A percentile compares a stretch with the other conserved stretches of the same genome.
These are phyloP conservation scores for Vicia villosa DNA, from an alignment of 306 rosid species.

Conservation along the genomic window DNA sequence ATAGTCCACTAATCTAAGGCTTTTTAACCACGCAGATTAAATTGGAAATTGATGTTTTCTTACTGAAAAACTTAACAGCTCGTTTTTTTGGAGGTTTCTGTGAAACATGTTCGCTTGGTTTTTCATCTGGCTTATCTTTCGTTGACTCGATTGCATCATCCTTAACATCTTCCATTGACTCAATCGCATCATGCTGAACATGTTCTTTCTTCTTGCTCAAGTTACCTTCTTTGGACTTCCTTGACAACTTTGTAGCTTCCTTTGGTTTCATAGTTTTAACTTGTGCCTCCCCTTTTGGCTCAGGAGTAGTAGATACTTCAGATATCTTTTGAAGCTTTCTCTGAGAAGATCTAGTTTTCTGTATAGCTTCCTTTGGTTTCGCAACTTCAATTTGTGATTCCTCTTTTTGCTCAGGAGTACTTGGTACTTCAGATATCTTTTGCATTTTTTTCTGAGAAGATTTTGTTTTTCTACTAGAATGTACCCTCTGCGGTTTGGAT, in stretches of 20 bases:
- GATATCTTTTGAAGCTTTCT: background rate
- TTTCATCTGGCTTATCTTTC: slow-evolving; percentile 24
- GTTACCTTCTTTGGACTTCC: background rate
- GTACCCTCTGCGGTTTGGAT: slow-evolving; percentile 24
- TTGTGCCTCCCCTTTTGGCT: slow-evolving; percentile 16
- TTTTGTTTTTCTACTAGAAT: slow-evolving; percentile 19
- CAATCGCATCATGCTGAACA: background rate
- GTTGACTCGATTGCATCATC: slow-evolving; percentile 20
- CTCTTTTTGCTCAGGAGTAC: slow-evolving; percentile 9
- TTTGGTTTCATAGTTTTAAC: background rate
- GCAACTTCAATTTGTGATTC: slow-evolving; percentile 24
- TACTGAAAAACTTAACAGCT: slow-evolving; percentile 14
- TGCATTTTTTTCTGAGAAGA: background rate
- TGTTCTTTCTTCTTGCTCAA: background rate
- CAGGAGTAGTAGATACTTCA: background rate
- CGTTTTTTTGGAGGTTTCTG: slow-evolving; percentile 29
- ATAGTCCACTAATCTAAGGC: background rate
- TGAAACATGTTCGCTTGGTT: background rate
- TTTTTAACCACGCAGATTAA: background rate
- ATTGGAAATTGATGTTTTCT: slow-evolving; percentile 22
- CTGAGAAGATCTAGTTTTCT: slow-evolving; percentile 10
- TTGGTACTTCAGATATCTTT: slow-evolving; percentile 28
- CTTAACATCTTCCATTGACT: too few species aligned
- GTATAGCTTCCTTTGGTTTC: slow-evolving; percentile 23
- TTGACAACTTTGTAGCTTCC: slow-evolving; percentile 3